Base-by-base conservation (phyloP, 371 early-diverging fungal species). In the Mortierella sp. region DNA sequence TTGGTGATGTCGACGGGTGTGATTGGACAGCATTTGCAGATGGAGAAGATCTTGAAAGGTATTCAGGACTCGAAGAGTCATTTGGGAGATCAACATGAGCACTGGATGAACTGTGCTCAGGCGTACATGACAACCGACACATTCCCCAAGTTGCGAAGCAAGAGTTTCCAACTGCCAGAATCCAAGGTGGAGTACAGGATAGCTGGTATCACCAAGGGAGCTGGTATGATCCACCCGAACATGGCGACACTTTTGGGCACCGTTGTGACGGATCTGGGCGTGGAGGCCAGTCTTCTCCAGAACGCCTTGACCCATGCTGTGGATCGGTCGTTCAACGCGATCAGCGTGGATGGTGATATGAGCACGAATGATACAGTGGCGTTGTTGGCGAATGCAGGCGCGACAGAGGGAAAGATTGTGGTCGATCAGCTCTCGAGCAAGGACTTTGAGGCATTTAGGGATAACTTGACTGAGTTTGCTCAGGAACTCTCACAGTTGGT, bases 61-160 rank as follows among this genome's bases (percentile, higher is more conserved):
- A 87, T 96, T 51, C 43, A 67, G n/a, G 64, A 50, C 6, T 55
- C 82, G 26, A 71, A 80, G 67, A 43, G 47, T 18, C 31, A 64
- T 18, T 73, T 95, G 23, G 89, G 87, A 13, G 55, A 67, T 16
- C 69, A 76, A 13, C 95, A 93, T 60, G 72, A 82, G 7, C 83
- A 83, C 30, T 96, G 95, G 96, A 82, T 93, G 78, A 74, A 81
- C 2, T 92, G 91, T n/a, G 93, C 97, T 4, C 84, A 88, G 55
- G 95, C 92, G 0, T 92, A 93, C 72, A 97, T 97, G 96, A 98
- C 98, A 0, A 98, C 98, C 0, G 98, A 98, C 74, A 96, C 97
- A 3, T 95, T 96, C 72, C 96, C 98, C 34, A 98, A 98, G 73
- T 82, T 96, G 53, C 79, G 86, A 10, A 90, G 93, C 30, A 82